Conservation (phyloP, 352 stramenopile species). For the Achlya hypogyna region DNA sequence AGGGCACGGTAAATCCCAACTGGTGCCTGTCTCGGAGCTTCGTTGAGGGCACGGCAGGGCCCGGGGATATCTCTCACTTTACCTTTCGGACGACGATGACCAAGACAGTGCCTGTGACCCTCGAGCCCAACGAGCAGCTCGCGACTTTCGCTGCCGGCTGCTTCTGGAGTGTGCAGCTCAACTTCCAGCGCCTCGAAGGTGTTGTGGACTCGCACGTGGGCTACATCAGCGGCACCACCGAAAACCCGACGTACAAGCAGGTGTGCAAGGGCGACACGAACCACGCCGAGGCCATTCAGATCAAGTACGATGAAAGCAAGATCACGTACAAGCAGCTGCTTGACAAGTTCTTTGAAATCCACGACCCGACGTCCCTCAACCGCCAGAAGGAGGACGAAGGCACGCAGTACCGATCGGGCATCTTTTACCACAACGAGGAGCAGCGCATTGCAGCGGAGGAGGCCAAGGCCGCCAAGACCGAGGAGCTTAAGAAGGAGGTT, state of each 20-base stretch:
- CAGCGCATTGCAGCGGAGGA: slow-evolving; percentile 65
- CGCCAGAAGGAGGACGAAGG: slow-evolving; percentile 83
- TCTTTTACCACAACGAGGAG: slow-evolving; percentile 91
- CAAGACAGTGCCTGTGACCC: slow-evolving; percentile 2
- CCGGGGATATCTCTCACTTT: background rate
- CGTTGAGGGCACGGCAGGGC: background rate
- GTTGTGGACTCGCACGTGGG: slow-evolving; percentile 88
- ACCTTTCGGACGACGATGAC: background rate
- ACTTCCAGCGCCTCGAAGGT: slow-evolving; percentile 91
- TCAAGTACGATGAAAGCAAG: slow-evolving; percentile 85
- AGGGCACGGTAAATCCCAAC: background rate
- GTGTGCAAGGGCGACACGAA: slow-evolving; percentile 89
- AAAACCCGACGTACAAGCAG: slow-evolving; percentile 92
- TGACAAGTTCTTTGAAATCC: slow-evolving; percentile 76
- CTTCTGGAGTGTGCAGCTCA: slow-evolving; percentile 96
- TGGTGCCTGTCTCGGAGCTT: background rate
- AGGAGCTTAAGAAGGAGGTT: slow-evolving; percentile 54
- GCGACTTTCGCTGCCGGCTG: slow-evolving; percentile 96
- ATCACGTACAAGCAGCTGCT: slow-evolving; percentile 78
- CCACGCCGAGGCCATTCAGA: slow-evolving; percentile 92
- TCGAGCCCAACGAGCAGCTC: slow-evolving; percentile 23
- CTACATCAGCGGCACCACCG: slow-evolving; percentile 63
- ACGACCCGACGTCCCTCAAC: slow-evolving; percentile 91
- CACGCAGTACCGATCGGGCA: slow-evolving; percentile 93
- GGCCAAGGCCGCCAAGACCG: slow-evolving; percentile 65